phyloP scores from a whole-genome alignment of 148 eudicot species.

The Rhododendron simsii region DNA sequence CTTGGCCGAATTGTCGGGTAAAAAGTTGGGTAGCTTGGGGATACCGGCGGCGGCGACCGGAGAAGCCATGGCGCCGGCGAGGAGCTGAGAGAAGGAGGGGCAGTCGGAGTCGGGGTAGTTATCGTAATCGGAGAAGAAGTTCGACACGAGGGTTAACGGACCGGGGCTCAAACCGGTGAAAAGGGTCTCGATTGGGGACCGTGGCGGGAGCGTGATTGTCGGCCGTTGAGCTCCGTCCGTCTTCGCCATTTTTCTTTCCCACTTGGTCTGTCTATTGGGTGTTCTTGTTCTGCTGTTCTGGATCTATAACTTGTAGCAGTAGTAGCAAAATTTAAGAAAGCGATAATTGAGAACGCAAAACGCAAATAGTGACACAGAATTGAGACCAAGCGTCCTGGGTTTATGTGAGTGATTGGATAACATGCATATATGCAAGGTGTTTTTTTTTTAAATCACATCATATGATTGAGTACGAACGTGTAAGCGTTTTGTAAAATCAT shows the following conservation, averaged over 20 bases:
- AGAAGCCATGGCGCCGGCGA: conserved; percentile 60
- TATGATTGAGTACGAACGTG: too few relatives aligned
- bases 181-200: conserved; percentile 32
- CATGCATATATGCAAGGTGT: too few relatives aligned
- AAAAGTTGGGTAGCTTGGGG: conserved; percentile 6
- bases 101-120: conserved; percentile 30
- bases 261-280: neutral
- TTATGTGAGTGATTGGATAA: too few relatives aligned
- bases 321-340: too few relatives aligned
- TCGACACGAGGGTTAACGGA: conserved; percentile 56
- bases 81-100: conserved; percentile 79
- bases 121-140: conserved; percentile 56
- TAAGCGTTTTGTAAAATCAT: too few relatives aligned
- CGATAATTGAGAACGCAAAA: too few relatives aligned
- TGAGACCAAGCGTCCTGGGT: too few relatives aligned
- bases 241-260: conserved; percentile 14
- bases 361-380: too few relatives aligned
- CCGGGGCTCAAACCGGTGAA: conserved; percentile 46
- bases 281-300: neutral
- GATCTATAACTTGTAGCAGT: neutral
- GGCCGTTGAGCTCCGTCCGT: conserved; percentile 26
- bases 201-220: conserved; percentile 40
- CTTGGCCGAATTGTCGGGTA: conserved; percentile 1
- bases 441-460: too few relatives aligned
- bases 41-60: conserved; percentile 16